A percentile compares a stretch with the other conserved stretches of the same genome.
Conservation (phyloP, 2,329 filamentous ascomycete genomes). For the Fonsecaea multimorphosa region DNA sequence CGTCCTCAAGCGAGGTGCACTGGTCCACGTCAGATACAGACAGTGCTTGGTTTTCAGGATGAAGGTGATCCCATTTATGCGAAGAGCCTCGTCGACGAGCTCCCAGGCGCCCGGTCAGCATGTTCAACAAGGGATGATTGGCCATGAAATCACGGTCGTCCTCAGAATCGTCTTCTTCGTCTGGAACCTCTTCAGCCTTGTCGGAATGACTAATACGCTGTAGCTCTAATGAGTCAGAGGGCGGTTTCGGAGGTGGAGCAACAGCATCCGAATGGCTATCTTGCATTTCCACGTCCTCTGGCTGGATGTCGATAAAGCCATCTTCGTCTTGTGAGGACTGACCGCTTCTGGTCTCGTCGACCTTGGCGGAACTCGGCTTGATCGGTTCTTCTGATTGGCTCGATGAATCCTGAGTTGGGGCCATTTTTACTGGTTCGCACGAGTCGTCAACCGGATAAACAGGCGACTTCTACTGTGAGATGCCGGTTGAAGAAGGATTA, state of each 20-base stretch:
- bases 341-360: constrained; percentile 23
- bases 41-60: constrained; percentile 76
- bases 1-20: constrained; percentile 64
- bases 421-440: constrained; percentile 7
- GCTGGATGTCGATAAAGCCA: constrained; percentile 38
- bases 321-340: constrained; percentile 36
- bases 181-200: constrained; percentile 32
- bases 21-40: constrained; percentile 60
- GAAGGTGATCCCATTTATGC: constrained; percentile 61
- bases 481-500: neutral
- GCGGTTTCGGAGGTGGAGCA: constrained; percentile 14
- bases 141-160: constrained; percentile 38
- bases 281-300: constrained; percentile 38
- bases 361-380: constrained; percentile 35
- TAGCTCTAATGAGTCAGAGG: constrained; percentile 31
- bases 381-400: constrained; percentile 17
- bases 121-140: constrained; percentile 38
- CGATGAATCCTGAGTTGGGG: constrained; percentile 18
- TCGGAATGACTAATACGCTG: constrained; percentile 33
- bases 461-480: constrained; percentile 5
- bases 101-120: constrained; percentile 39
- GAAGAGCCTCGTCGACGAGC: constrained; percentile 36
- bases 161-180: constrained; percentile 36
- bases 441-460: constrained; percentile 13
- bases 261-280: constrained; percentile 25